Evolutionary conservation across 2,329 filamentous ascomycete genomes (phyloP), one percentile per base, ranked within the genome.

Genomic region (Aspergillus jensenii): DNA sequence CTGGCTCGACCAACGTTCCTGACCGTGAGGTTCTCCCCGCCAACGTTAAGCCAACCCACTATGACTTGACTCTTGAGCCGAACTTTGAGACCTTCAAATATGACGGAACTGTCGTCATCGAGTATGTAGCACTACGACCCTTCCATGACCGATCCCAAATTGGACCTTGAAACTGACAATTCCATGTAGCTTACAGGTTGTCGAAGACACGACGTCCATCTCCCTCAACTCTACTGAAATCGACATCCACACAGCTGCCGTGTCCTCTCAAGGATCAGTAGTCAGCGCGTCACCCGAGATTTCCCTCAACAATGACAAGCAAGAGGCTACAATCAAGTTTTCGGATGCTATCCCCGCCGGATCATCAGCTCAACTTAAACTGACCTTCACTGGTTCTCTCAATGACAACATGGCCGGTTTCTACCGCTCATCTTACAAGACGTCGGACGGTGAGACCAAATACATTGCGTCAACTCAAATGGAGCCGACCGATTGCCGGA

Each of bases 321-420:
- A 98, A 77, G 89, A 88, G 27, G 92, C 90, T 60, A 96, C 87
- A 69, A 83, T 97, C 73, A 85, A 86, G 65, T 92, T 98, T 71
- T 83, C 87, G 64, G 83, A 92, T 72, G 82, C 81, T 47, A 81
- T 98, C 60, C 76, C 85, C 21, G 89, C 89, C 62, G 91, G 90
- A 23, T 83, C 84, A 69, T 93, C 92, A 80, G 90, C 90, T 19
- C 87, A 88, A 76, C 78, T 96, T 61, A 87, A 87, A 70, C 85
- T 92, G 68, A 88, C 84, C 65, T 96, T 96, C 76, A 87, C 85
- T 9, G 92, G 92, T 41, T 83, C 82, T 44, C 79, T 96, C 69
- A 96, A 96, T 75, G 90, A 96, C 74, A 93, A 95, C 78, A 96
- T 98, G 91, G 93, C 93, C 49, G 93, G 93, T 48, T 98, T 98